Conservation (phyloP, 78 protist genomes). For the Cavenderia fasciculata region DNA sequence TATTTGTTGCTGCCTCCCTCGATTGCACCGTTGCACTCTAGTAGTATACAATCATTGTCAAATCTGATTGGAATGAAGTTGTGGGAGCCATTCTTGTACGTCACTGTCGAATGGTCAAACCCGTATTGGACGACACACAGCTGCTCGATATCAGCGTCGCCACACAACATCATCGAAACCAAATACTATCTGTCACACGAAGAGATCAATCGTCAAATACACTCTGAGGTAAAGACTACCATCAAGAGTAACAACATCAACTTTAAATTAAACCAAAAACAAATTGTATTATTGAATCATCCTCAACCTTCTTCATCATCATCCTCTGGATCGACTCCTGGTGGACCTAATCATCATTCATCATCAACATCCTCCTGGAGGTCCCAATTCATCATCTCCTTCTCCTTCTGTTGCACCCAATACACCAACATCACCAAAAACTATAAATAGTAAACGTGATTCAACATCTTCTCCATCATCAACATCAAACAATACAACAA, state of each 20-base stretch:
- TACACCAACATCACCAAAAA: no score
- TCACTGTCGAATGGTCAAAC: conserved; percentile 51
- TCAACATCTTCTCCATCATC: not conserved
- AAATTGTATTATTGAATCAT: no score
- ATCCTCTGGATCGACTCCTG: no score
- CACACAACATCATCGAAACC: not conserved
- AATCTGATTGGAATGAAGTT: not conserved
- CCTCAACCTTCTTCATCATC: not conserved
- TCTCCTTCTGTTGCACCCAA: no score
- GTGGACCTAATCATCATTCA: no score
- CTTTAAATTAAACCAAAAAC: no score
- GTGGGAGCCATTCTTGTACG: conserved; percentile 67
- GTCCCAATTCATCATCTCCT: no score
- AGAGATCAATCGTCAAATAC: conserved; percentile 43
- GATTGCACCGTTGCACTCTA: conserved; percentile 1
- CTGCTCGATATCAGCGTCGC: not conserved
- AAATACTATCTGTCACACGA: not conserved
- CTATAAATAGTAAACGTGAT: no score
- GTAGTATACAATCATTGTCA: conserved; percentile 24
- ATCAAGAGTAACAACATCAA: no score
- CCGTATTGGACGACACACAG: conserved; percentile 49
- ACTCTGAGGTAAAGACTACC: conserved; percentile 23
- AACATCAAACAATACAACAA: not conserved
- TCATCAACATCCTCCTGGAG: no score
- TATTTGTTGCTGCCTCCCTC: conserved; percentile 43